Base-by-base conservation (phyloP, 495 filamentous ascomycete species). In the Cercophora samala region DNA sequence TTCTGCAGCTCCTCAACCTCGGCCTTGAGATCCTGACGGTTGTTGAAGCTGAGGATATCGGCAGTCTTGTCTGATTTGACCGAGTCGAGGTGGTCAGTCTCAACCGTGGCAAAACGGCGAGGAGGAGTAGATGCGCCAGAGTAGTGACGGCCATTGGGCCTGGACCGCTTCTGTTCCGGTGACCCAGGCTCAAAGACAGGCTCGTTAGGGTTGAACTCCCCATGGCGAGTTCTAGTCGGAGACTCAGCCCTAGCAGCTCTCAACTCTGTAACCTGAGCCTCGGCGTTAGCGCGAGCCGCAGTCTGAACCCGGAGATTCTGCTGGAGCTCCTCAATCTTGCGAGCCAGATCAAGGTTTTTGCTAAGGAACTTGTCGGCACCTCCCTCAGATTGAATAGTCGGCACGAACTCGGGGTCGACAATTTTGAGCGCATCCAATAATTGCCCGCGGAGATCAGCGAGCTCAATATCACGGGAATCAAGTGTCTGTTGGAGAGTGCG, bases 1-100 rank as follows among this genome's bases (percentile, higher is more conserved):
- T 96, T 98, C 73, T 97, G 95, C 58, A 97, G 82, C 77, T 96
- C 87, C 73, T 99, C 95, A 9, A 97, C 80, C 73, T 99, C 94
- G 13, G 91, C 87, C 46, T 92, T 93, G 64, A 97, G 80, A 72
- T 99, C 95, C 89, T 96, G 93, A 18, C 90, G 87, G 70, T 90
- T 91, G 73, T 96, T 93, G 78, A 91, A 96, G 68, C 91, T 89
- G 59, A 93, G 84, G 55, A 92, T 93, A 76, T 98, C 95, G 52
- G 93, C 89, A 0, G 94, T 97, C 29, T 88, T 84, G 72, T 99
- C 95, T 17, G 93, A 97, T 32, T 91, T 87, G 63, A 86, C 87
- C 32, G 94, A 97, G 76, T 97, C 91, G 25, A 80, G 71, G 42
- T 76, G 69, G 21, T 84, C 82, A 64, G 90, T 88, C 0, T 89